Conservation (phyloP, 495 filamentous ascomycete species). For the Penicillium pancosmium region DNA sequence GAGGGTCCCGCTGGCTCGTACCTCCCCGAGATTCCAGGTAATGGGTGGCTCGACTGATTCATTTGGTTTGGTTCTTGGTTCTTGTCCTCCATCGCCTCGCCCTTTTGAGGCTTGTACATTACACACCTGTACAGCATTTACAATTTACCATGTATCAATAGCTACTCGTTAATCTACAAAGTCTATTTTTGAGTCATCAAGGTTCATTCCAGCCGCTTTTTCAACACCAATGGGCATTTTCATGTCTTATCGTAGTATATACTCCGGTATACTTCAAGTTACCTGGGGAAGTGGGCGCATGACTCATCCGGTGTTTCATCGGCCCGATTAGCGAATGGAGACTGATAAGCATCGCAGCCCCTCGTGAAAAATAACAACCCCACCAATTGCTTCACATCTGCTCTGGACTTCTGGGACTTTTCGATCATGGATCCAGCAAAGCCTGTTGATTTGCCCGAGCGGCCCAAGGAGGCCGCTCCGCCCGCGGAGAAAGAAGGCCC, state of each 20-base stretch:
- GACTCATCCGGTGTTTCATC: slow-evolving; percentile 37
- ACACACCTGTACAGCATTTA: slow-evolving; percentile 23
- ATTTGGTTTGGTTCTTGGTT: slow-evolving; percentile 1
- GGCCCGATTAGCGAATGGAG: slow-evolving; percentile 36
- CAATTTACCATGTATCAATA: slow-evolving; percentile 10
- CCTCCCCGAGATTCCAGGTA: background rate
- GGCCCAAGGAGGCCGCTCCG: slow-evolving; percentile 29
- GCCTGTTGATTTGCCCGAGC: slow-evolving; percentile 34
- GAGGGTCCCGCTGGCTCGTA: slow-evolving; percentile 2
- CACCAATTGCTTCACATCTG: slow-evolving; percentile 19
- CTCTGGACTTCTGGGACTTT: slow-evolving; percentile 4
- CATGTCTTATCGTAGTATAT: no score
- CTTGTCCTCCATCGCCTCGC: background rate
- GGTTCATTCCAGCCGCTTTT: background rate
- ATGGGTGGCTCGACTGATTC: background rate
- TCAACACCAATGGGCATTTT: no score
- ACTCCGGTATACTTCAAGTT: background rate
- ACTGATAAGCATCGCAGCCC: slow-evolving; percentile 36
- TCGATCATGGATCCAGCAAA: slow-evolving; percentile 33
- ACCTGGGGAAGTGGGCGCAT: slow-evolving; percentile 9
- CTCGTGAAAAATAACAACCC: slow-evolving; percentile 28
- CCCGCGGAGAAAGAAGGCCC: slow-evolving; percentile 13
- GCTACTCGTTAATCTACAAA: slow-evolving; percentile 11
- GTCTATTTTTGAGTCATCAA: background rate
- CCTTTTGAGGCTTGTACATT: slow-evolving; percentile 14